Conservation (phyloP, 2,329 filamentous ascomycete genomes). For the Leptosphaerulina australis region DNA sequence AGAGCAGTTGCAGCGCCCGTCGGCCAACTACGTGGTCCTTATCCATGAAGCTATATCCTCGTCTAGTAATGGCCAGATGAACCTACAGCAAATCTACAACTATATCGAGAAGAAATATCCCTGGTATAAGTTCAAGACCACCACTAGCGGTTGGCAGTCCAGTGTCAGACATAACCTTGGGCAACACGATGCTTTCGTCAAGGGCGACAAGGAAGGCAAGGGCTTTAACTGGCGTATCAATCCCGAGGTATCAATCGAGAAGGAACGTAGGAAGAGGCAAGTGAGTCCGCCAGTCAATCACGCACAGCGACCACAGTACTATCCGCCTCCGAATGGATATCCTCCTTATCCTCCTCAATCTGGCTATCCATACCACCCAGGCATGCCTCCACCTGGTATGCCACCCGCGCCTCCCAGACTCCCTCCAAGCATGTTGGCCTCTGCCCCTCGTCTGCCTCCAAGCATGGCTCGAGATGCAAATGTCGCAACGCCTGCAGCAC, state of each 20-base stretch:
- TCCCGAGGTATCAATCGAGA: slow-evolving; percentile 64
- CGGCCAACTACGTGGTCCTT: slow-evolving; percentile 67
- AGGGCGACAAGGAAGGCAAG: slow-evolving; percentile 66
- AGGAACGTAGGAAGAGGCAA: slow-evolving; percentile 60
- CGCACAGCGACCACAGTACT: slow-evolving; percentile 40
- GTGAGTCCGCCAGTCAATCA: slow-evolving; percentile 51
- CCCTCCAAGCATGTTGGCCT: slow-evolving; percentile 34
- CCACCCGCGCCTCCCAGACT: slow-evolving; percentile 38
- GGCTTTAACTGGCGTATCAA: slow-evolving; percentile 69
- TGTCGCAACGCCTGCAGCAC: slow-evolving; percentile 29
- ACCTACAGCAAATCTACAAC: slow-evolving; percentile 69
- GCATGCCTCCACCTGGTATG: slow-evolving; percentile 40
- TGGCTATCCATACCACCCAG: slow-evolving; percentile 38
- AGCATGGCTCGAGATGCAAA: slow-evolving; percentile 43
- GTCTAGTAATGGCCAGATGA: slow-evolving; percentile 62
- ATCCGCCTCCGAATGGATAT: slow-evolving; percentile 41
- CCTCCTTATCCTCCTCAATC: slow-evolving; percentile 36
- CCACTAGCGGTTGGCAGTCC: slow-evolving; percentile 69
- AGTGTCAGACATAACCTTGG: slow-evolving; percentile 70
- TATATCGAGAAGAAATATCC: slow-evolving; percentile 68
- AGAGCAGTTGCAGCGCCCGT: slow-evolving; percentile 74
- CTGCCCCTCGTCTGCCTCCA: slow-evolving; percentile 44
- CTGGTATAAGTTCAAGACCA: slow-evolving; percentile 65
- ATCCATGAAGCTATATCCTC: slow-evolving; percentile 68
- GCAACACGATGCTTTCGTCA: slow-evolving; percentile 64